These are phyloP conservation scores for Curvularia verruculosa DNA, from an alignment of 2,329 filamentous ascomycete species.

Conservation along the genomic window DNA sequence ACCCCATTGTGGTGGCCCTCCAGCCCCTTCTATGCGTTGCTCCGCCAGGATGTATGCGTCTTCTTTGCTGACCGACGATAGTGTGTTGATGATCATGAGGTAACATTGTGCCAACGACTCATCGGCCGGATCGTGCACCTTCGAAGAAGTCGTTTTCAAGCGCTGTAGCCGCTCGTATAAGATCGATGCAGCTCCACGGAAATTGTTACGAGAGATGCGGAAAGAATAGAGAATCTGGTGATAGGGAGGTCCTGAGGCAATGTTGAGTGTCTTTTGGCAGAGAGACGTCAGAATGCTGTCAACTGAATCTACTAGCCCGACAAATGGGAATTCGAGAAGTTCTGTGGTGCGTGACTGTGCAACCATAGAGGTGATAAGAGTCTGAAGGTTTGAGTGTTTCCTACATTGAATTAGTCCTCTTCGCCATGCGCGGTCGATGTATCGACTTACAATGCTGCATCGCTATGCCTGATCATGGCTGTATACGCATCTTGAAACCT, in stretches of 20 bases:
- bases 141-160: slow-evolving; percentile 51
- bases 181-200: slow-evolving; percentile 73
- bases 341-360: slow-evolving; percentile 41
- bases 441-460: slow-evolving; percentile 64
- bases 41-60: slow-evolving; percentile 80
- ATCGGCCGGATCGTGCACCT: slow-evolving; percentile 54
- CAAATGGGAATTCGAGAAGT: slow-evolving; percentile 77
- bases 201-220: slow-evolving; percentile 82
- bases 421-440: neutral
- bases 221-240: slow-evolving; percentile 92
- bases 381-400: slow-evolving; percentile 72
- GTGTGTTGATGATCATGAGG: slow-evolving; percentile 88
- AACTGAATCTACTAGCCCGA: slow-evolving; percentile 75
- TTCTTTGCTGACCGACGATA: slow-evolving; percentile 81
- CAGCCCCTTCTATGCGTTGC: slow-evolving; percentile 52
- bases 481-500: slow-evolving; percentile 84
- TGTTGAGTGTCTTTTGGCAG: slow-evolving; percentile 71
- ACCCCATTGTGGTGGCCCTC: slow-evolving; percentile 34
- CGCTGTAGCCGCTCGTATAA: slow-evolving; percentile 63
- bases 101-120: slow-evolving; percentile 73
- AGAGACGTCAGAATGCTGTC: slow-evolving; percentile 78
- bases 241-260: slow-evolving; percentile 69
- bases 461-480: slow-evolving; percentile 74
- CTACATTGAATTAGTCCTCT: slow-evolving; percentile 33
- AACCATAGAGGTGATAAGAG: slow-evolving; percentile 60